Conservation (phyloP, 2,329 filamentous ascomycete species). For the Diaporthe sp. region DNA sequence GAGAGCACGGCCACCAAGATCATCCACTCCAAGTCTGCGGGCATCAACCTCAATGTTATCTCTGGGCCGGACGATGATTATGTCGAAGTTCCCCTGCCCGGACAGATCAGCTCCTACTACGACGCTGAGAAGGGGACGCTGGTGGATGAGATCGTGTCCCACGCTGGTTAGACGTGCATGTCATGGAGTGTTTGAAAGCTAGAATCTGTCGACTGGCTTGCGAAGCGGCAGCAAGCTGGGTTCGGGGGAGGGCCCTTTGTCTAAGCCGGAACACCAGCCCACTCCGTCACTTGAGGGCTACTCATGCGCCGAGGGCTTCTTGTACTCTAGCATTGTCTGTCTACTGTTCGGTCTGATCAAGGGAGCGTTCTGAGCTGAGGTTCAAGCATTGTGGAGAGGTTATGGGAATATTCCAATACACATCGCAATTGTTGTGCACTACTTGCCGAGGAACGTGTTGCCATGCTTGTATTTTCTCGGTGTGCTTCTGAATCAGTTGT, state of each 20-base stretch:
- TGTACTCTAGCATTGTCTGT: neutral
- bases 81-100: constrained; percentile 87
- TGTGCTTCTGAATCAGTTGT: neutral
- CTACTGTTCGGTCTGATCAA: neutral
- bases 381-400: neutral
- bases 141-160: constrained; percentile 94
- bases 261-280: neutral
- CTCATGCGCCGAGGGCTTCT: neutral
- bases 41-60: constrained; percentile 89
- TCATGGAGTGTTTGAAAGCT: neutral
- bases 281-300: neutral
- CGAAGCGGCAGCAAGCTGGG: neutral
- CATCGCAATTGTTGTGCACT: neutral
- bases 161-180: constrained; percentile 75
- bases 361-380: neutral
- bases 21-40: constrained; percentile 89
- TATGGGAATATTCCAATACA: neutral
- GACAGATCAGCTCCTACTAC: constrained; percentile 87
- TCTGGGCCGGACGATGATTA: constrained; percentile 82
- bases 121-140: constrained; percentile 79
- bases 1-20: constrained; percentile 84
- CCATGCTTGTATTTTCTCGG: no score
- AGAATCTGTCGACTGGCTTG: neutral
- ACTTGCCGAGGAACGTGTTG: neutral
- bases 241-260: neutral